These are phyloP conservation scores for Polyplosphaeria fusca DNA, from an alignment of 495 filamentous ascomycete genomes.

Conservation along the genomic window DNA sequence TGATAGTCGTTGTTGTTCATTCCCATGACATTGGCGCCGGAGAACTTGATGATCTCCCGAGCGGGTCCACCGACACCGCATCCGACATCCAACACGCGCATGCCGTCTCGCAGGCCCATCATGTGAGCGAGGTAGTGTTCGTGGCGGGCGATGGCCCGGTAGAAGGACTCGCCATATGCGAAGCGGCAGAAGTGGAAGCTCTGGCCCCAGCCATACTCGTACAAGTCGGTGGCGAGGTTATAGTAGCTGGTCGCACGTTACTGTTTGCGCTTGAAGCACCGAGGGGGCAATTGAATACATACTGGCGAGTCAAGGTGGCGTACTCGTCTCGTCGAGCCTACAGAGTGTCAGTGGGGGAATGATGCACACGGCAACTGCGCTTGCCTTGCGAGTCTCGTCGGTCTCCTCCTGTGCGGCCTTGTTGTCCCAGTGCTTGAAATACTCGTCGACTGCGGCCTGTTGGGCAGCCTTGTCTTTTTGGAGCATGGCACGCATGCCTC, in stretches of 20 bases:
- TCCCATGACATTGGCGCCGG: conserved; percentile 82
- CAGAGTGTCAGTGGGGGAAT: conserved; percentile 5
- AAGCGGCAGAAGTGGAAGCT: conserved; percentile 99
- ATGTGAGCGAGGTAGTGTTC: conserved; percentile 95
- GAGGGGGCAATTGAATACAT: conserved; percentile 42
- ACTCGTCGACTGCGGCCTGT: conserved; percentile 88
- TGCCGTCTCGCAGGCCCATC: conserved; percentile 79
- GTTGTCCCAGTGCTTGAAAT: conserved; percentile 99
- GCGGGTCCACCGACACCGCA: conserved; percentile 98
- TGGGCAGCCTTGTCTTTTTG: conserved; percentile 79
- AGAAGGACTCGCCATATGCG: conserved; percentile 80
- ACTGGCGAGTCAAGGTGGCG: conserved; percentile 92
- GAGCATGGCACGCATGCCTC: conserved; percentile 79
- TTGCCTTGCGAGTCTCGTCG: conserved; percentile 69
- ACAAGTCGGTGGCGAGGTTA: conserved; percentile 94
- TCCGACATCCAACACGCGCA: conserved; percentile 93
- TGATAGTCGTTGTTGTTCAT: conserved; percentile 99
- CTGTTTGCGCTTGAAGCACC: conserved; percentile 16
- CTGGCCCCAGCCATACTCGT: conserved; percentile 95
- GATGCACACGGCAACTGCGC: conserved; percentile 20
- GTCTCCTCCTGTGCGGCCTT: conserved; percentile 82
- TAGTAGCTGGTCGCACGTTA: conserved; percentile 68
- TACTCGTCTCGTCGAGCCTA: conserved; percentile 85
- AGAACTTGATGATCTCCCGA: conserved; percentile 93
- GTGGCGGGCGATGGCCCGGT: conserved; percentile 92